Percentiles rank a stretch among this genome's conserved stretches.
phyloP scores from a whole-genome alignment of 352 stramenopile species.

The Pythium coloratum region DNA sequence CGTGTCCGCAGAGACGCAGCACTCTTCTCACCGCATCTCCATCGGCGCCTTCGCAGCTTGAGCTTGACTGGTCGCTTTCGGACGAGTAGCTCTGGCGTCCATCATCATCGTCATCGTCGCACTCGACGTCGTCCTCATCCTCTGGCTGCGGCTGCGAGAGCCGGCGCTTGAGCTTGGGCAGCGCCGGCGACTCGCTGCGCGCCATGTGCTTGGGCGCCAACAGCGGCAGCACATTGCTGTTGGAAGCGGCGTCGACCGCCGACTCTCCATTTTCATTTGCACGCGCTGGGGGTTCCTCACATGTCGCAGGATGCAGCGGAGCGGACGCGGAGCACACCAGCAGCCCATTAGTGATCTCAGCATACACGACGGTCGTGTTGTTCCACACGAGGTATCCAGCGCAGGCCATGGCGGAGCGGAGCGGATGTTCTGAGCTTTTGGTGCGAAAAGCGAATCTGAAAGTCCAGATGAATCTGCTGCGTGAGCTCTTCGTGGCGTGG shows the following conservation, averaged over 20 bases:
- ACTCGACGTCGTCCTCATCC: slow-evolving; percentile 28
- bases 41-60: neutral
- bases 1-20: slow-evolving; percentile 59
- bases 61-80: slow-evolving; percentile 13
- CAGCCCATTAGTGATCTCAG: slow-evolving; percentile 58
- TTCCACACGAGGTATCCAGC: slow-evolving; percentile 67
- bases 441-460: slow-evolving; percentile 24
- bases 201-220: slow-evolving; percentile 50
- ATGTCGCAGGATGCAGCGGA: slow-evolving; percentile 15
- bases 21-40: slow-evolving; percentile 30
- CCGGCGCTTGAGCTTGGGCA: slow-evolving; percentile 20
- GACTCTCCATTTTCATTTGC: slow-evolving; percentile 1
- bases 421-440: neutral
- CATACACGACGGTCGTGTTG: slow-evolving; percentile 52
- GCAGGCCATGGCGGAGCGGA: slow-evolving; percentile 46
- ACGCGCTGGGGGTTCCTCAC: neutral
- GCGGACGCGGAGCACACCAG: slow-evolving; percentile 39
- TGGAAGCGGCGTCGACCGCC: neutral
- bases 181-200: slow-evolving; percentile 8
- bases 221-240: slow-evolving; percentile 35
- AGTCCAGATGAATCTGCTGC: neutral
- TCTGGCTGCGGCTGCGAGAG: slow-evolving; percentile 31
- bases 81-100: neutral
- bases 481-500: neutral
- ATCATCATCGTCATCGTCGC: slow-evolving; percentile 23